These are phyloP conservation scores for Starmera quercuum DNA, from an alignment of 805 yeast genomes.

Conservation along the genomic window DNA sequence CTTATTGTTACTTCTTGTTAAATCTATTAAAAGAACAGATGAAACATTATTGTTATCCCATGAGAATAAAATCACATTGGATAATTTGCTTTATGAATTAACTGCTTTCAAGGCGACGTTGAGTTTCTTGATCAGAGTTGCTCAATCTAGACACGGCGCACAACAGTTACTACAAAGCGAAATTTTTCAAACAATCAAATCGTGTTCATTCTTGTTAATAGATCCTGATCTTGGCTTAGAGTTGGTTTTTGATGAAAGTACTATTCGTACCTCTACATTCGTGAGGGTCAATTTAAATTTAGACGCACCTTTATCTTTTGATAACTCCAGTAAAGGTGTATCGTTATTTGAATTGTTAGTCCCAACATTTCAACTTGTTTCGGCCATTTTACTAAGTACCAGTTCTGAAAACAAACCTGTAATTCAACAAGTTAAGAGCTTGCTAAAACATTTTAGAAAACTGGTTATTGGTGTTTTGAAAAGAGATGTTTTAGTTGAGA, in stretches of 20 bases:
- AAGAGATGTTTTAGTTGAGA: constrained; percentile 36
- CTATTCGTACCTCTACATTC: constrained; percentile 21
- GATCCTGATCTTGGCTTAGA: constrained; percentile 80
- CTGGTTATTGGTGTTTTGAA: constrained; percentile 57
- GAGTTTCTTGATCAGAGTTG: constrained; percentile 63
- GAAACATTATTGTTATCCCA: constrained; percentile 38
- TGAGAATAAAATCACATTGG: constrained; percentile 35
- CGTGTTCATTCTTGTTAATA: constrained; percentile 46
- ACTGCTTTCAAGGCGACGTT: constrained; percentile 70
- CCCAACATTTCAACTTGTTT: constrained; percentile 66
- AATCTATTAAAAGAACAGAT: constrained; percentile 64
- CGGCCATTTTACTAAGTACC: constrained; percentile 61
- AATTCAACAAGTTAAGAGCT: constrained; percentile 39
- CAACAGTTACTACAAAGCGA: constrained; percentile 68
- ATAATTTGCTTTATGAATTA: constrained; percentile 59
- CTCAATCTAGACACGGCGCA: constrained; percentile 74
- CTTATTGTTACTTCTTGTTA: constrained; percentile 54
- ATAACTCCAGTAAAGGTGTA: constrained; percentile 23
- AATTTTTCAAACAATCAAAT: constrained; percentile 52
- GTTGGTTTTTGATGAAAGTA: constrained; percentile 33
- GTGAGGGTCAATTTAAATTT: constrained; percentile 40
- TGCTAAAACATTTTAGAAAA: constrained; percentile 45
- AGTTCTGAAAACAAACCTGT: constrained; percentile 69
- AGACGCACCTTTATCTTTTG: constrained; percentile 42
- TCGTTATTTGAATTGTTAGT: constrained; percentile 62